Evolutionary conservation across 176 grass and related monocot genomes (phyloP).

Genomic region (Aechmea fasciata): DNA sequence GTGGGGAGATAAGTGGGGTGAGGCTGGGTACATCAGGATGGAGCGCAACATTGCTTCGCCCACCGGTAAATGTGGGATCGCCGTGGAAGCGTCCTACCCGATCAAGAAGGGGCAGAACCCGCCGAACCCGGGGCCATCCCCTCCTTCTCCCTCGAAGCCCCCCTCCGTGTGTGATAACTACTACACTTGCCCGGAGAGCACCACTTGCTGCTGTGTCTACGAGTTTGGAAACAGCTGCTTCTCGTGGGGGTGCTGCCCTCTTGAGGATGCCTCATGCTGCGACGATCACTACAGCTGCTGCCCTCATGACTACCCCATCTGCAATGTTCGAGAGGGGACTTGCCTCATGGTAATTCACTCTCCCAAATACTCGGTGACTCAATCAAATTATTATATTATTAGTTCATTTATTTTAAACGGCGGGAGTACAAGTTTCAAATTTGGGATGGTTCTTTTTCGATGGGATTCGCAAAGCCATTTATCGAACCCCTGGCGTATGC

Average conservation of each 20-base stretch:
- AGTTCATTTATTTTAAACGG: not conserved
- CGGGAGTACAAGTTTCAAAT: not conserved
- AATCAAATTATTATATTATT: no score
- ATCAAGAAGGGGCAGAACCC: constrained; percentile 28
- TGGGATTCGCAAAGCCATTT: no score
- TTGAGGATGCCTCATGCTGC: constrained; percentile 30
- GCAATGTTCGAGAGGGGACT: constrained; percentile 28
- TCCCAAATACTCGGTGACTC: not conserved
- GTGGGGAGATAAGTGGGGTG: constrained; percentile 45
- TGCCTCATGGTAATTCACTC: constrained; percentile 28
- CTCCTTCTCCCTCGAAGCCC: constrained; percentile 28
- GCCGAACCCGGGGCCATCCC: constrained; percentile 22
- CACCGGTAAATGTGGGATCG: constrained; percentile 33
- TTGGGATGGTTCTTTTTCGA: not conserved
- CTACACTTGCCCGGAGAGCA: constrained; percentile 26
- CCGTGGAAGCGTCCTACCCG: constrained; percentile 38
- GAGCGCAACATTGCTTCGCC: constrained; percentile 17
- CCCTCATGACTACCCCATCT: constrained; percentile 39
- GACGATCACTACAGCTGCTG: constrained; percentile 47
- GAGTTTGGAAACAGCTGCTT: constrained; percentile 20
- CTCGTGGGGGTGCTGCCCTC: constrained; percentile 44
- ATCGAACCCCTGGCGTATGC: no score
- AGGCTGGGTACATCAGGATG: constrained; percentile 41
- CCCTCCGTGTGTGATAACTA: constrained; percentile 25
- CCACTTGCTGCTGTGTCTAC: constrained; percentile 46